Percentiles rank a stretch among this genome's conserved stretches.
Evolutionary conservation across 352 stramenopile genomes (phyloP).

Genomic region (Pythium periplocum): DNA sequence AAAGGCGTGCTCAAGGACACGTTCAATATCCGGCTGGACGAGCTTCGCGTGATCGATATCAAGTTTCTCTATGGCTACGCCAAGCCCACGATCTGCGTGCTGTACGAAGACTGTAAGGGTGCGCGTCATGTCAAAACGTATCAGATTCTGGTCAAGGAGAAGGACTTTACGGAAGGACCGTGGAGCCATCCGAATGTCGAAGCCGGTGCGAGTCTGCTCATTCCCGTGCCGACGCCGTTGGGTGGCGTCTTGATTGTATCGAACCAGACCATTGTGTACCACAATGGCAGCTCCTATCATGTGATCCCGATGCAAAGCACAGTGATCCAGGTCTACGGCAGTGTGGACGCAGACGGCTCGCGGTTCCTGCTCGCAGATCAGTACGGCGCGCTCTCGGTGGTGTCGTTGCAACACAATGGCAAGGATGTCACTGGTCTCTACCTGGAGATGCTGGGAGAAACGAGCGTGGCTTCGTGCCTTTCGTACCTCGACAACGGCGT

Average conservation of each 20-base stretch:
- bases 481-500: conserved; percentile 94
- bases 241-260: conserved; percentile 89
- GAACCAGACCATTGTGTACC: conserved; percentile 90
- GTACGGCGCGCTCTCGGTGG: conserved; percentile 86
- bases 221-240: conserved; percentile 78
- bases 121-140: conserved; percentile 91
- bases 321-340: conserved; percentile 86
- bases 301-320: conserved; percentile 90
- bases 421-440: conserved; percentile 79
- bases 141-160: conserved; percentile 86
- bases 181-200: conserved; percentile 90
- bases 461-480: conserved; percentile 87
- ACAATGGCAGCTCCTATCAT: conserved; percentile 85
- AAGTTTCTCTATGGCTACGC: conserved; percentile 88
- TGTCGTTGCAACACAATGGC: conserved; percentile 75
- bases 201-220: conserved; percentile 78
- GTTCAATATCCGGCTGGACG: conserved; percentile 92
- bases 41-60: conserved; percentile 91
- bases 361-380: conserved; percentile 88
- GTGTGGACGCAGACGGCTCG: conserved; percentile 85
- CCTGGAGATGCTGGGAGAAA: conserved; percentile 93
- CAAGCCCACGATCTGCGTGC: conserved; percentile 88
- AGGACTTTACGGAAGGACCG: conserved; percentile 85
- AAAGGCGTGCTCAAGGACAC: conserved; percentile 78
- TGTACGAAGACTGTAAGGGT: conserved; percentile 90